Evolutionary conservation across 2,329 filamentous ascomycete genomes (phyloP).

Genomic region (Neonectria punicea): DNA sequence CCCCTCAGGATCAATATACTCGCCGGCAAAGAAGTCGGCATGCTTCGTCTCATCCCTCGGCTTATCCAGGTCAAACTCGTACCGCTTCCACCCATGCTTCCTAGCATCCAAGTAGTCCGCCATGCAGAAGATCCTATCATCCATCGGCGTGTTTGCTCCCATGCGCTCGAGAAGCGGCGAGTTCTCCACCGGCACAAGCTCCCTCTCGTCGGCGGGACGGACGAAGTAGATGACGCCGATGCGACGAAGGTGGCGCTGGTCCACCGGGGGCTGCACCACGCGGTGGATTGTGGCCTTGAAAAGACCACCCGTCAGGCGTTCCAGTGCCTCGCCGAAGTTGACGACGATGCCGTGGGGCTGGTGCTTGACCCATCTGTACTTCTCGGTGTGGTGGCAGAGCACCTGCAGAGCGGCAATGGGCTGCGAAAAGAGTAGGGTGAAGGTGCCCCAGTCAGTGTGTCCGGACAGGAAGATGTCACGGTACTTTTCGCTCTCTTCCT

Average conservation of each 20-base stretch:
- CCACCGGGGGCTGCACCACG: constrained; percentile 45
- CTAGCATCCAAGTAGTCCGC: constrained; percentile 44
- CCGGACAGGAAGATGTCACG: constrained; percentile 52
- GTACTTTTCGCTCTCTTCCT: constrained; percentile 49
- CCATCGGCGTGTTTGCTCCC: constrained; percentile 43
- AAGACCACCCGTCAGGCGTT: constrained; percentile 46
- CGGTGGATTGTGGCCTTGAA: constrained; percentile 47
- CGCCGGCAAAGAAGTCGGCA: constrained; percentile 26
- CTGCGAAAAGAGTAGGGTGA: constrained; percentile 53
- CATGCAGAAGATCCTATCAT: constrained; percentile 43
- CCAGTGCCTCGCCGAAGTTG: constrained; percentile 49
- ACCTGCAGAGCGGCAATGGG: constrained; percentile 53
- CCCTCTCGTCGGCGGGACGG: constrained; percentile 49
- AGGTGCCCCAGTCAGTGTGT: constrained; percentile 55
- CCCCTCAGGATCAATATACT: constrained; percentile 21
- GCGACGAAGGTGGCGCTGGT: constrained; percentile 49
- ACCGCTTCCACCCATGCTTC: constrained; percentile 45
- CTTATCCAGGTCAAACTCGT: constrained; percentile 43
- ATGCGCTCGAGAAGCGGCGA: constrained; percentile 47
- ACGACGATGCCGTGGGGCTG: constrained; percentile 50
- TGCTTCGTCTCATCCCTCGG: constrained; percentile 23
- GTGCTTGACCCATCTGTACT: constrained; percentile 52
- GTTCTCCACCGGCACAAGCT: constrained; percentile 49
- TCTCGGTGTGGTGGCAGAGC: constrained; percentile 45
- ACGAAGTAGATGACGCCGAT: constrained; percentile 55